A percentile compares a stretch with the other conserved stretches of the same genome.
phyloP scores from a whole-genome alignment of 2,329 filamentous ascomycete species.

The Fusarium sulawesiense region DNA sequence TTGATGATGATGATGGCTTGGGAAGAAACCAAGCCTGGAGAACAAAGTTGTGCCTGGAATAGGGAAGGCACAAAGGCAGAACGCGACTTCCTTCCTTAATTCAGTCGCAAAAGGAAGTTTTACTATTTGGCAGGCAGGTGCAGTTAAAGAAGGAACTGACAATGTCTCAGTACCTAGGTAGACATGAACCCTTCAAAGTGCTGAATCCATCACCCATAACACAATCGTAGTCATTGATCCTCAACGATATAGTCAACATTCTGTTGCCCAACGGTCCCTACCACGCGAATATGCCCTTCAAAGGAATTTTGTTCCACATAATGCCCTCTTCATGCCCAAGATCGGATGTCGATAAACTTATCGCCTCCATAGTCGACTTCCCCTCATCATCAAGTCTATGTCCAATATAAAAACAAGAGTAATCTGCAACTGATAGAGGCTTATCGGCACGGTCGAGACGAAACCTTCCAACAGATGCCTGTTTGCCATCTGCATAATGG shows the following conservation, averaged over 20 bases:
- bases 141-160: not conserved
- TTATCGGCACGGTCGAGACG: conserved; percentile 4
- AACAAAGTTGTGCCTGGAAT: not conserved
- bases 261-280: not conserved
- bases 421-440: not conserved
- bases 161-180: not conserved
- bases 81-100: not conserved
- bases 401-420: not conserved
- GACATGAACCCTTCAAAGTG: not conserved
- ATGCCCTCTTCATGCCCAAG: not conserved
- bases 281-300: not conserved
- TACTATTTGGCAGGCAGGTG: not conserved
- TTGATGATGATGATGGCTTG: too few species aligned
- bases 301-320: not conserved
- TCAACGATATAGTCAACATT: not conserved
- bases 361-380: not conserved
- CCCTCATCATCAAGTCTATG: too few species aligned
- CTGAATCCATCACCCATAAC: not conserved
- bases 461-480: conserved; percentile 12
- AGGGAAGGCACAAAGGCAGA: not conserved
- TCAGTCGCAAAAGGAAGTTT: not conserved
- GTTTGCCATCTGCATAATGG: not conserved
- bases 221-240: not conserved
- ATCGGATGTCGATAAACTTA: not conserved
- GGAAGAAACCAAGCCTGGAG: not conserved